Percentiles rank a stretch among this genome's conserved stretches.
Conservation (phyloP, 176 grass and related monocot genomes). For the Melocanna baccifera region DNA sequence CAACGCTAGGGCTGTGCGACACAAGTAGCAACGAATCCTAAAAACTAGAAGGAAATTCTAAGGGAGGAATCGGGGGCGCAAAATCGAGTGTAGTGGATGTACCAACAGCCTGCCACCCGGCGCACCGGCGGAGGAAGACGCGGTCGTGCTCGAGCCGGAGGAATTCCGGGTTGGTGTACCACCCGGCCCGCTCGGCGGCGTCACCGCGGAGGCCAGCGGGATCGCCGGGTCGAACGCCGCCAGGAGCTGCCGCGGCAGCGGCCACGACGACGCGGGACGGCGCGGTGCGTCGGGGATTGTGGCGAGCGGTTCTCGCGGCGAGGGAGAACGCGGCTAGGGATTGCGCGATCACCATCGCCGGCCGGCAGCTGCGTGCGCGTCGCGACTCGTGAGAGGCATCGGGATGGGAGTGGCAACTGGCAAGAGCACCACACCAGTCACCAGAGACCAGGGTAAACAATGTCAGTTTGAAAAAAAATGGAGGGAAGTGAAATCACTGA, state of each 20-base stretch:
- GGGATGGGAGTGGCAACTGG: not conserved
- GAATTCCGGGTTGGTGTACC: slow-evolving; percentile 66
- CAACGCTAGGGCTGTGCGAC: not conserved
- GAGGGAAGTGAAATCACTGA: no score
- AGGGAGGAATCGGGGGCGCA: not conserved
- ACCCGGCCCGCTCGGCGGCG: slow-evolving; percentile 71
- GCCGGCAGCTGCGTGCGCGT: not conserved
- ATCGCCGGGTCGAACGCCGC: slow-evolving; percentile 58
- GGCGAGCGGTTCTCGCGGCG: not conserved
- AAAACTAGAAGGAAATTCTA: not conserved
- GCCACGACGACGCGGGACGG: not conserved
- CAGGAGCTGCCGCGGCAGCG: slow-evolving; percentile 11
- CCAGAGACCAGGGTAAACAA: no score
- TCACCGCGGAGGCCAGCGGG: slow-evolving; percentile 57
- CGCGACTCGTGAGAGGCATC: not conserved
- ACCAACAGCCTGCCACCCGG: slow-evolving; percentile 91
- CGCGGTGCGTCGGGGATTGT: not conserved
- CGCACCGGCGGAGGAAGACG: slow-evolving; percentile 77
- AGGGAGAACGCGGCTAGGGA: slow-evolving; percentile 20
- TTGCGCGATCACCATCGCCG: slow-evolving; percentile 53
- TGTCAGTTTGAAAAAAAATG: no score
- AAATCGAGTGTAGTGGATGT: not conserved
- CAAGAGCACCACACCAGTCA: not conserved
- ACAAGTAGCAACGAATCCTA: not conserved
- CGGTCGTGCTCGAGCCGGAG: slow-evolving; percentile 64